These are phyloP conservation scores for Prunus kanzakura DNA, from an alignment of 306 rosid species.

Conservation along the genomic window DNA sequence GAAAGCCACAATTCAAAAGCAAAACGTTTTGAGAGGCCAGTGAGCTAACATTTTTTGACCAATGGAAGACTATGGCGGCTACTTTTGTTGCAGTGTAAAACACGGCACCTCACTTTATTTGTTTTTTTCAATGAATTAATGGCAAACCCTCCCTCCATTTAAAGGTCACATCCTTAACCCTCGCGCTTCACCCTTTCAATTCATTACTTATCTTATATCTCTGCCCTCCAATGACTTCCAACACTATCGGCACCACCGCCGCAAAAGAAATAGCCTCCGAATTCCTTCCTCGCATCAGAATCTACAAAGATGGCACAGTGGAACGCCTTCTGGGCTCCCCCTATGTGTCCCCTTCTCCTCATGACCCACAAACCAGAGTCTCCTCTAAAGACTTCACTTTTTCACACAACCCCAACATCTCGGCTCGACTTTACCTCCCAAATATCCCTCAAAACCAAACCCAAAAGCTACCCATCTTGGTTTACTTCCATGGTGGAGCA, in stretches of 20 bases:
- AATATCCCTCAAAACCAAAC: not conserved
- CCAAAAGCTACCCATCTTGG: conserved; percentile 40
- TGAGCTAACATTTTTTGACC: not conserved
- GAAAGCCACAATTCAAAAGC: too few species aligned
- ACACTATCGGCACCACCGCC: too few species aligned
- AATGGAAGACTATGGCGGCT: too few species aligned
- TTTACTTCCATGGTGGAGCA: conserved; percentile 52
- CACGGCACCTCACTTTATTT: not conserved
- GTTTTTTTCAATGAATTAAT: too few species aligned
- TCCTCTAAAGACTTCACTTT: conserved; percentile 49
- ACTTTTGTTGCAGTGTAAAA: not conserved
- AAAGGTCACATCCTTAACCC: not conserved
- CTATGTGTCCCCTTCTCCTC: conserved; percentile 27
- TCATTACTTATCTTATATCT: too few species aligned
- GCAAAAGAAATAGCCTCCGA: conserved; percentile 35
- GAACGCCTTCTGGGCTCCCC: conserved; percentile 38
- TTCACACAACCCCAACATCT: conserved; percentile 34
- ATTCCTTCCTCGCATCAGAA: conserved; percentile 31
- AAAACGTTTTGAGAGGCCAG: not conserved
- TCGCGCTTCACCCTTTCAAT: not conserved
- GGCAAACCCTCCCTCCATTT: not conserved
- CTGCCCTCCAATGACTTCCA: conserved; percentile 1
- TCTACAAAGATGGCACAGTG: conserved; percentile 48
- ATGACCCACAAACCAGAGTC: conserved; percentile 33
- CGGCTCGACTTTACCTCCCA: conserved; percentile 50